Percentiles rank a stretch among this genome's conserved stretches.
Evolutionary conservation across 176 grass and related monocot species (phyloP).

Genomic region (Pontederia crassipes): DNA sequence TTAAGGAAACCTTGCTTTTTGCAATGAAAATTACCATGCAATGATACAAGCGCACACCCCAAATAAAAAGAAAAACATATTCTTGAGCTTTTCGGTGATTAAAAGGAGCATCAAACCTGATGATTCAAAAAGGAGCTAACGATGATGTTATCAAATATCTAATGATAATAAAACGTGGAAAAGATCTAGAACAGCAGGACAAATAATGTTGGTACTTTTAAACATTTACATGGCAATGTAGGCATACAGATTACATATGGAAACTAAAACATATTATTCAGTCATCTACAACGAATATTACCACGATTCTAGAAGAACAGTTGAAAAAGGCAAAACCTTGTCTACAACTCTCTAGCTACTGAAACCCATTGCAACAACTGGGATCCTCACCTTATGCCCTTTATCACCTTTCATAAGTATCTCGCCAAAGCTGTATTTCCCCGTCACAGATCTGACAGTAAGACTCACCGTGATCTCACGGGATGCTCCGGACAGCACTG

Average conservation of each 20-base stretch:
- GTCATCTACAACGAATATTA: conserved; percentile 11
- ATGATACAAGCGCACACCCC: too few relatives aligned
- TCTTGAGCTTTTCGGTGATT: too few relatives aligned
- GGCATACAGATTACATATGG: neutral
- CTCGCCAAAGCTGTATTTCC: conserved; percentile 77
- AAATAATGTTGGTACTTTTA: neutral
- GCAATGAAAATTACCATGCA: too few relatives aligned
- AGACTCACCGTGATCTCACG: conserved; percentile 45
- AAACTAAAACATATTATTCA: neutral
- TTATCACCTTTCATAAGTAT: conserved; percentile 79
- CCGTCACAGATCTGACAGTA: conserved; percentile 62
- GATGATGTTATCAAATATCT: too few relatives aligned
- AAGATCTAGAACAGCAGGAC: too few relatives aligned
- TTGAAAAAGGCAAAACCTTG: neutral
- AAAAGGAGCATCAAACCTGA: too few relatives aligned
- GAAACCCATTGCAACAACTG: conserved; percentile 76
- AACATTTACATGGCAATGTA: neutral
- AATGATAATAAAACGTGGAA: too few relatives aligned
- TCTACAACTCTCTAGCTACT: conserved; percentile 21
- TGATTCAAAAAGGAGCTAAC: too few relatives aligned
- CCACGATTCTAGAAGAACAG: neutral
- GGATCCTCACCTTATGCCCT: conserved; percentile 75
- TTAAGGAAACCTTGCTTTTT: too few relatives aligned
- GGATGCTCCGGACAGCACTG: conserved; percentile 45
- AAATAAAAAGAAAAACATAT: too few relatives aligned